phyloP scores from a whole-genome alignment of 345 rosid species.

The Citropsis articulata region DNA sequence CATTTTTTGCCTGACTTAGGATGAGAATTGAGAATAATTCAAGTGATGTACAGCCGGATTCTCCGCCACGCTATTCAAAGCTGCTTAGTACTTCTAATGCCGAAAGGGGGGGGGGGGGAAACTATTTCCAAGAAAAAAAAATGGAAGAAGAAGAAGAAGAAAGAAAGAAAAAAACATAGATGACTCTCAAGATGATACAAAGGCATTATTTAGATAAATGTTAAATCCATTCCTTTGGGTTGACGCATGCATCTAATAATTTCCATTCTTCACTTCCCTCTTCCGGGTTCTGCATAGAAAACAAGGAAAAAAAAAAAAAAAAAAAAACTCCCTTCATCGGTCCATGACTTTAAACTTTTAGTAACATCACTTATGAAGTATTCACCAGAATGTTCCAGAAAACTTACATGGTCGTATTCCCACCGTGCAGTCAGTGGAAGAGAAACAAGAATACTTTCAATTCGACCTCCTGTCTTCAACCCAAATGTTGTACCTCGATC shows the following conservation, averaged over 20 bases:
- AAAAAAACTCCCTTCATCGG: conserved; percentile 1
- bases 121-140: neutral
- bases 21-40: neutral
- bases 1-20: neutral
- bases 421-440: conserved; percentile 91
- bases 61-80: neutral
- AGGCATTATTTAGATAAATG: neutral
- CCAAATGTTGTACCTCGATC: conserved; percentile 99
- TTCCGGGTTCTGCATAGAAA: conserved; percentile 68
- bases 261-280: conserved; percentile 99
- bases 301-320: conserved; percentile 9
- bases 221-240: conserved; percentile 91
- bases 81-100: neutral
- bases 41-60: neutral
- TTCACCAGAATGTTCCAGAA: neutral
- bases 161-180: neutral
- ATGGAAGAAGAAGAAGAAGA: too few relatives aligned
- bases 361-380: neutral
- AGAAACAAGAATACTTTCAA: conserved; percentile 97
- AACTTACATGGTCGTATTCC: conserved; percentile 95
- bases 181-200: neutral
- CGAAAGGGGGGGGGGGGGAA: neutral
- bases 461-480: conserved; percentile 92
- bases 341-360: neutral
- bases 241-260: conserved; percentile 90